Base-by-base conservation (phyloP, 1,284 basidiomycete genomes). In the Chondrostereum purpureum region DNA sequence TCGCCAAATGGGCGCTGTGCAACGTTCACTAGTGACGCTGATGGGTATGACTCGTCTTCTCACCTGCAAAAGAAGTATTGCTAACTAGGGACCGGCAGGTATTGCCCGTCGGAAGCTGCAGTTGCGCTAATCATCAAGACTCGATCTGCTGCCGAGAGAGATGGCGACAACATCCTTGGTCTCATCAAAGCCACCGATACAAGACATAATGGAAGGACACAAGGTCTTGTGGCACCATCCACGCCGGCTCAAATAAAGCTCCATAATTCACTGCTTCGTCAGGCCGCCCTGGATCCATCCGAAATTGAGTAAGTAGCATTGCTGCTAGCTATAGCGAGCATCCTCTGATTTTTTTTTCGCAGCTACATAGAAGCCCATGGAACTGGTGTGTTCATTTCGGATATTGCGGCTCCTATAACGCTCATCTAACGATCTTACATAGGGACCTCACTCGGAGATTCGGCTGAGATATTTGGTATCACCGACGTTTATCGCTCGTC, bases 341-440 rank as follows among this genome's bases (percentile, higher is more conserved):
- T 10, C 36, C 8, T 44, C 27, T 37, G 22, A 23, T 2, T 14
- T 40, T 19, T 4, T 4, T 34, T 19, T n/a, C n/a, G n/a, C 47
- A 67, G 65, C 43, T 66, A 65, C 44, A 53, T 66, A 20, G 64
- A 67, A 49, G 53, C 62, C n/a, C 65, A 67, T 47, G 65, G 65
- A 35, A 67, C 65, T 10, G 64, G 64, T 57, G 46, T 13, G 39
- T 40, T 19, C 11, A 12, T 48, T 41, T 36, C 14, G 11, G 12
- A 18, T 33, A n/a, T n/a, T n/a, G n/a, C n/a, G n/a, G n/a, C n/a
- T n/a, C n/a, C 13, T 6, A 21, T 18, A 23, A 39, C 11, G 14
- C 12, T 20, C 18, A 36, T 43, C 10, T 17, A 36, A 12, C 36
- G 22, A 39, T 46, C 5, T 8, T 24, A 39, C 14, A 34, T 14